Base-by-base conservation (phyloP, 768 basidiomycete species). In the Agaricus subrufescens region DNA sequence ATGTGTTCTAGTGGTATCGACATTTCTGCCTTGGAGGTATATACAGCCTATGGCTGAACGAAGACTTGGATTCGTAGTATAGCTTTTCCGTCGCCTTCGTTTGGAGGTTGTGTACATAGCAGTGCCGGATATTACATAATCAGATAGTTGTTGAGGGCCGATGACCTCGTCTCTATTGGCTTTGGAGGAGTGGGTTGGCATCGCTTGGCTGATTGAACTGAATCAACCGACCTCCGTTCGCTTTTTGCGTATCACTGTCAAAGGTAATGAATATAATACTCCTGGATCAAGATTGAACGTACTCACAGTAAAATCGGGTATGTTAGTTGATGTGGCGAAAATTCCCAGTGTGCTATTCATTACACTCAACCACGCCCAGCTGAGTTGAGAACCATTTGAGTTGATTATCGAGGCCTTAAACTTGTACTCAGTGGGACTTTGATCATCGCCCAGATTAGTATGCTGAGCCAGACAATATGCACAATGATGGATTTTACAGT, bases 301-400 rank as follows among this genome's bases (percentile, higher is more conserved):
- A 58, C 67, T 46, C 54, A 71, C 67, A 40, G 91, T 91, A 64
- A 95, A 92, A 69, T 95, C 93, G 1, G 91, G 86, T 57, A 92
- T 91, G 63, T 92, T 92, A 60, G 89, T 85, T 0, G 85, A 78
- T 12, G 86, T 89, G 3, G 85, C 72, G 68, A 86, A 94, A 59
- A 82, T 80, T 0, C 89, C 89, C 23, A 94, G 69, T 1, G 86
- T 85, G 50, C 86, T 84, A 65, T 92, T 94, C 57, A 95, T 63
- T 0, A 84, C 83, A 51, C 77, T 77, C 46, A 96, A 70, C 89
- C 89, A 94, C 2, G 82, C 87, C 87, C 89, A 91, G n/a, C 80
- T 77, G 47, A 85, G 71, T 27, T 72, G 69, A 58, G 77, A 74
- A 1, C 84, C 89, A 64, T 69, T n/a, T 85, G 61, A 7, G 69